Conservation (phyloP, 2,329 filamentous ascomycete species). For the Fusarium sp. region DNA sequence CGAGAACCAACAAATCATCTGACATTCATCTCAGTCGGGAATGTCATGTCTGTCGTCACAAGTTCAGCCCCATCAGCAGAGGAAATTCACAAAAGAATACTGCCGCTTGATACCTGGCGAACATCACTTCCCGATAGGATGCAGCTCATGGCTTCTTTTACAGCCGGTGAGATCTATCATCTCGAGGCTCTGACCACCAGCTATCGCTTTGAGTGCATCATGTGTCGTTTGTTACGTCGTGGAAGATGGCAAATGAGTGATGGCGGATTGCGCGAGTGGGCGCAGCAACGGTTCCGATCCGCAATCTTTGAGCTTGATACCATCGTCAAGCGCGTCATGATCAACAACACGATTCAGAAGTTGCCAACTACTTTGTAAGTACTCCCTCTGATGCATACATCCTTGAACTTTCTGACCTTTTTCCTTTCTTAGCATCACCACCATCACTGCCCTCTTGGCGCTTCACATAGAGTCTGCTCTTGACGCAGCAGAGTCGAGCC, state of each 20-base stretch:
- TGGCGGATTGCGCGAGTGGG: slow-evolving; percentile 1
- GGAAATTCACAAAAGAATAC: background rate
- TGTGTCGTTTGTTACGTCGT: slow-evolving; percentile 20
- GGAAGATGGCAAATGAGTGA: background rate
- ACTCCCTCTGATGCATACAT: fast-evolving
- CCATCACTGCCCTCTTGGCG: background rate
- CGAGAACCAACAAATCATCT: fast-evolving
- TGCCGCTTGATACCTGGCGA: background rate
- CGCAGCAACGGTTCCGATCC: slow-evolving; percentile 13
- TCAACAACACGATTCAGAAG: background rate
- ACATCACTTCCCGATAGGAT: background rate
- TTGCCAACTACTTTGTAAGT: slow-evolving; percentile 19
- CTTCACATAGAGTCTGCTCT: slow-evolving; percentile 7
- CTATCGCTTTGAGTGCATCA: slow-evolving; percentile 28
- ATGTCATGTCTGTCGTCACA: background rate
- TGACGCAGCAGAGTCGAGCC: background rate
- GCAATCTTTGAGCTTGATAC: slow-evolving; percentile 21
- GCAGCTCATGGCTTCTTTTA: fast-evolving
- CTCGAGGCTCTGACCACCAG: slow-evolving; percentile 5
- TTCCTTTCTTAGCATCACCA: background rate
- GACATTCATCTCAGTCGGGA: background rate
- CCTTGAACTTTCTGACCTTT: fast-evolving
- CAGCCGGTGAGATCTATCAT: background rate
- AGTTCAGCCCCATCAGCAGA: background rate
- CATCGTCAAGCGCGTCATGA: slow-evolving; percentile 9